phyloP scores from a whole-genome alignment of 129 eudicot species.

The Lactuca saligna region DNA sequence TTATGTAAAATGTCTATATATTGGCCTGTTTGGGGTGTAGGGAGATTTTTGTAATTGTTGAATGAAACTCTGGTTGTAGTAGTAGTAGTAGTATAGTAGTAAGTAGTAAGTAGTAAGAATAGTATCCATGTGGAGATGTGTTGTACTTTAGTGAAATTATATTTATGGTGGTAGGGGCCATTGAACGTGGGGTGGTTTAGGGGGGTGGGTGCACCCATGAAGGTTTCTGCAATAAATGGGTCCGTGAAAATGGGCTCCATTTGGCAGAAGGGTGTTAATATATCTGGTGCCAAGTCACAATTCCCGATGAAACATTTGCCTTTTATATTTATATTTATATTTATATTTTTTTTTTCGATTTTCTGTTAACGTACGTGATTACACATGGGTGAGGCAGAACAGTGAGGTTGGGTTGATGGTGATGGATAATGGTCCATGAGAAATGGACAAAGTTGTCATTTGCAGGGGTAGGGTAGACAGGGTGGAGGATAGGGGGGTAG shows the following conservation, averaged over 20 bases:
- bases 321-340: background rate
- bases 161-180: slow-evolving; percentile 29
- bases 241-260: slow-evolving; percentile 21
- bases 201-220: slow-evolving; percentile 23
- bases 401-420: slow-evolving; percentile 27
- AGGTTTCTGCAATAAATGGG: slow-evolving; percentile 21
- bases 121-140: slow-evolving; percentile 32
- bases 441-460: slow-evolving; percentile 34
- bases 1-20: slow-evolving; percentile 34
- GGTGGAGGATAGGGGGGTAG: background rate
- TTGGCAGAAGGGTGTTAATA: slow-evolving; percentile 34
- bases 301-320: slow-evolving; percentile 28
- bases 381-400: slow-evolving; percentile 35
- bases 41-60: background rate
- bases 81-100: slow-evolving; percentile 5
- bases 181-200: slow-evolving; percentile 34
- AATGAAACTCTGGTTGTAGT: slow-evolving; percentile 2
- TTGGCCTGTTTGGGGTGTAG: slow-evolving; percentile 21
- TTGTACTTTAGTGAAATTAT: slow-evolving; percentile 33
- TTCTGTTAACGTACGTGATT: background rate
- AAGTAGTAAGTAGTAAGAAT: slow-evolving; percentile 2
- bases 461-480: background rate
- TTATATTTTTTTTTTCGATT: background rate
- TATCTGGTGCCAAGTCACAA: slow-evolving; percentile 18
- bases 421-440: slow-evolving; percentile 33